Base-by-base conservation (phyloP, 345 rosid genomes). In the Atalantia buxifolia region DNA sequence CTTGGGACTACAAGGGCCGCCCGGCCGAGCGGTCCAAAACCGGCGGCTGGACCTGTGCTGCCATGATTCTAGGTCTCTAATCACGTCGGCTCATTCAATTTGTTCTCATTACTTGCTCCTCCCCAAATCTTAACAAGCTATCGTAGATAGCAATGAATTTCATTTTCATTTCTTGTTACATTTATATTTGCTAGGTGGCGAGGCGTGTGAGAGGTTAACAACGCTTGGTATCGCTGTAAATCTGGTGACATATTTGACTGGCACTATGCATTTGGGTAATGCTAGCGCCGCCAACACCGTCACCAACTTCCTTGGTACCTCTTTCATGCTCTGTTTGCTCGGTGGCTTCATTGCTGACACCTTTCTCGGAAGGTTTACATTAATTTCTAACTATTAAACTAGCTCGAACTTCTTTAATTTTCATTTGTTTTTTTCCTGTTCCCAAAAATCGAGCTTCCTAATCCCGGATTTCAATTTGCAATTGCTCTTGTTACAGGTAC, bases 261-360 rank as follows among this genome's bases (percentile, higher is more conserved):
- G 87, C 6, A 94, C 94, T 67, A 93, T 96, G 99, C 98, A 96
- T 81, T 73, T 96, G 55, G 90, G 94, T 74, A 96, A 90, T 87
- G 97, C 99, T 53, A 81, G 88, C 25, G 84, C 98, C 5, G 99
- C 99, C 45, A 96, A 90, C 87, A 87, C 86, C 45, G 94, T 91
- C 76, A 96, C 99, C 75, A 92, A 96, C 84, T 96, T 96, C 88
- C 78, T 93, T 1, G 99, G 99, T 79, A 94, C 97, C 63, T 91
- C 99, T 48, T 96, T 96, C 88, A 91, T 96, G 98, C 90, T 96
- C 57, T 92, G 98, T 78, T 87, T 96, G 74, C 88, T 93, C 7
- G 98, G 99, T 71, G 99, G 99, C 65, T 96, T 96, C 74, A 60
- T 96, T 2, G 99, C 98, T 0, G 99, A 96, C 78, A 90, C 99